Percentiles rank a stretch among this genome's conserved stretches.
Conservation (phyloP, 2,329 filamentous ascomycete species). For the Blumeria hordei region DNA sequence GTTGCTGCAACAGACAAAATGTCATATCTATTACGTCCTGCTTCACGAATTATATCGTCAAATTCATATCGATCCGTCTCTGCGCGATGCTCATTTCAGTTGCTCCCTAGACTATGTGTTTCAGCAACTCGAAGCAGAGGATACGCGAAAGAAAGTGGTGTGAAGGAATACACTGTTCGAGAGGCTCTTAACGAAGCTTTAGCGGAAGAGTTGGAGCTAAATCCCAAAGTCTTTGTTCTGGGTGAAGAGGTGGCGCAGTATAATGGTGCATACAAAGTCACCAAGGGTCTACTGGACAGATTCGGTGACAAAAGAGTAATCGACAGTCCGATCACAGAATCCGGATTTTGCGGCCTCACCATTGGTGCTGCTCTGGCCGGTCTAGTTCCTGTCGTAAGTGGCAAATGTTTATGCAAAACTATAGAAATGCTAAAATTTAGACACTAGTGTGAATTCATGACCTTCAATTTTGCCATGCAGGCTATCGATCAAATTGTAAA, state of each 20-base stretch:
- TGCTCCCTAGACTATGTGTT: conserved; percentile 14
- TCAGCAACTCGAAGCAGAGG: conserved; percentile 13
- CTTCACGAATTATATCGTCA: conserved; percentile 34
- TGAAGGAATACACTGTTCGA: conserved; percentile 88
- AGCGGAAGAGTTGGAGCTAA: conserved; percentile 84
- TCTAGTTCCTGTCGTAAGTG: conserved; percentile 71
- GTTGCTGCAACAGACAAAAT: conserved; percentile 11
- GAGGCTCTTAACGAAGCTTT: conserved; percentile 96
- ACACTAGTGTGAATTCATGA: conserved; percentile 92
- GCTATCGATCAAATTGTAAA: conserved; percentile 99
- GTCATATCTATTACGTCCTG: conserved; percentile 37
- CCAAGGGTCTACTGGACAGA: conserved; percentile 86
- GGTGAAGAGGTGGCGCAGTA: conserved; percentile 99
- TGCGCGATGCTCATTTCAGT: conserved; percentile 27
- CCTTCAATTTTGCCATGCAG: conserved; percentile 99
- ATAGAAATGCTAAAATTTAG: conserved; percentile 5
- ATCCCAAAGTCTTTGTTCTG: conserved; percentile 85
- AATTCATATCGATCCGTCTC: conserved; percentile 21
- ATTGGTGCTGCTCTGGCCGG: conserved; percentile 88
- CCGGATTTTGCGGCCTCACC: conserved; percentile 79
- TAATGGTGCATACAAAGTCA: conserved; percentile 99
- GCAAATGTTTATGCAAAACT: conserved; percentile 1
- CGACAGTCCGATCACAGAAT: conserved; percentile 95
- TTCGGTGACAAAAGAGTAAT: conserved; percentile 96
- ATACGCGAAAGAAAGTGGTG: conserved; percentile 21